Conservation (phyloP, 176 grass and related monocot species). For the Melocanna baccifera region DNA sequence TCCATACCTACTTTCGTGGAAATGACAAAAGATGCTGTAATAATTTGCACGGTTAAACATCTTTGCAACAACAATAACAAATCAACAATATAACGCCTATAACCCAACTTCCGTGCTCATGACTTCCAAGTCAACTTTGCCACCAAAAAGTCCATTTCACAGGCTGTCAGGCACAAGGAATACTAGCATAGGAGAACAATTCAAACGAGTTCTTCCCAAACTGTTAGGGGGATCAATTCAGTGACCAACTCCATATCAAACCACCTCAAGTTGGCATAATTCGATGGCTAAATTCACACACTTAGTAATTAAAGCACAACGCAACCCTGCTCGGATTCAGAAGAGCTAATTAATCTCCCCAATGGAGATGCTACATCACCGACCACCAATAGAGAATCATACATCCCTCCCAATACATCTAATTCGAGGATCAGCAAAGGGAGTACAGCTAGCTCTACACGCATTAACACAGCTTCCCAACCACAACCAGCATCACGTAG, state of each 20-base stretch:
- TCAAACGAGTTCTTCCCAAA: not conserved
- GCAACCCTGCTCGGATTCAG: not conserved
- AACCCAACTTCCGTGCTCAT: not conserved
- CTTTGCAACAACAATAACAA: not conserved
- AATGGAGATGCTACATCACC: not conserved
- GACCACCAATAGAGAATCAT: not conserved
- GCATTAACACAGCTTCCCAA: not conserved
- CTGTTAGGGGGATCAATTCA: not conserved
- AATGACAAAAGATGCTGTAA: not conserved
- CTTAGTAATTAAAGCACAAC: not conserved
- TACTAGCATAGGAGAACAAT: not conserved
- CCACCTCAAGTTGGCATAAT: not conserved
- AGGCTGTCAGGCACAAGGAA: not conserved
- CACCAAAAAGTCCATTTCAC: not conserved
- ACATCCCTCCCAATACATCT: not conserved
- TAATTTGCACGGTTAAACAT: slow-evolving; percentile 1
- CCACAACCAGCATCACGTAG: not conserved
- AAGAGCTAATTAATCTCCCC: not conserved
- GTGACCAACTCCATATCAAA: not conserved
- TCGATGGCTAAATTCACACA: not conserved
- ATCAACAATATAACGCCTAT: not conserved
- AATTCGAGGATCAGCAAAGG: not conserved
- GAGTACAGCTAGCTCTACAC: not conserved
- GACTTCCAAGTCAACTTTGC: not conserved
- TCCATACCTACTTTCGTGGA: not conserved